Evolutionary conservation across 164 flowering plant species (phyloP).

Genomic region (Magnolia kwangsiensis): DNA sequence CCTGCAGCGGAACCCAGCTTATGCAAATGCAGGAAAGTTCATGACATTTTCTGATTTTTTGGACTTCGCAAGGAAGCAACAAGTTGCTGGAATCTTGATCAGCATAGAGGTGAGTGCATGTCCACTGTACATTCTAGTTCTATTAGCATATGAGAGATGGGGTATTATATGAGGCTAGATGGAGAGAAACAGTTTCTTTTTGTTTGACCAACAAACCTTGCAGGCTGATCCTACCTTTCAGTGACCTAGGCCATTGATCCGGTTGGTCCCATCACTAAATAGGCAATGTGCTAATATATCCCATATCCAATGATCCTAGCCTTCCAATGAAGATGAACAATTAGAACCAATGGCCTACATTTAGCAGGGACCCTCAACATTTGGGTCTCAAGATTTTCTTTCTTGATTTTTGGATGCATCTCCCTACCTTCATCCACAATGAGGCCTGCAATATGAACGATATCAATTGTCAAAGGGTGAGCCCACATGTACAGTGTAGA

Average conservation of each 20-base stretch:
- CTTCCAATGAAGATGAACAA: background rate
- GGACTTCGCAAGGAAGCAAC: constrained; percentile 21
- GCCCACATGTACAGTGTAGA: background rate
- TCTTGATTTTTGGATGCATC: background rate
- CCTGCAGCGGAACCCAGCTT: constrained; percentile 31
- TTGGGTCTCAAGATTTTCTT: background rate
- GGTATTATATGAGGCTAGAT: too few species aligned
- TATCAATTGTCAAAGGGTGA: background rate
- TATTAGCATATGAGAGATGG: background rate
- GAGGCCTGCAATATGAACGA: background rate
- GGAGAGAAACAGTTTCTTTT: too few species aligned
- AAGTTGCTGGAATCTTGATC: constrained; percentile 37
- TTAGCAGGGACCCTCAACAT: too few species aligned
- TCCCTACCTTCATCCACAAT: too few species aligned
- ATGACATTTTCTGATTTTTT: constrained; percentile 33
- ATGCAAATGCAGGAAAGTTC: constrained; percentile 26
- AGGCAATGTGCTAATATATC: background rate
- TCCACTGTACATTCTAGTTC: background rate
- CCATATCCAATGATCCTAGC: too few species aligned
- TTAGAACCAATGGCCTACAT: background rate
- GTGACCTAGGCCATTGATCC: background rate
- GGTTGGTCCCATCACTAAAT: background rate
- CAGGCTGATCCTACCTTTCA: background rate
- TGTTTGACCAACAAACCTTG: background rate
- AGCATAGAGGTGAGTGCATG: constrained; percentile 31